Percentiles rank a stretch among this genome's conserved stretches.
Evolutionary conservation across 176 grass and related monocot species (phyloP).

Genomic region (Secale cereale): DNA sequence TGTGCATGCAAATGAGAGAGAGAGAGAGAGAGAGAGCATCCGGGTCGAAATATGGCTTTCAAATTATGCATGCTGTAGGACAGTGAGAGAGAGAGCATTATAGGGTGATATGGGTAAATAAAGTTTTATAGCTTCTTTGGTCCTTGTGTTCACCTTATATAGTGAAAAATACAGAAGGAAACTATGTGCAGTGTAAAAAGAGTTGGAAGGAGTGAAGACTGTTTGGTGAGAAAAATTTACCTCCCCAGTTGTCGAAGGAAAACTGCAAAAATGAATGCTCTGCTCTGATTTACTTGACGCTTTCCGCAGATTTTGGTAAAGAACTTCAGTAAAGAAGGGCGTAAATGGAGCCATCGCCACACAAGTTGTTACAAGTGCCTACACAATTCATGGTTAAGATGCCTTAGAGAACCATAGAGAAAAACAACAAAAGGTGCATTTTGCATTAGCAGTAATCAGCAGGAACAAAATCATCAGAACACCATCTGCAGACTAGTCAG

Average conservation of each 20-base stretch:
- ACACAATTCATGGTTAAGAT: constrained; percentile 28
- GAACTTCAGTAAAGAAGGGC: constrained; percentile 96
- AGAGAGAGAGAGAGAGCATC: too few relatives aligned
- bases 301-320: constrained; percentile 96
- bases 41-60: too few relatives aligned
- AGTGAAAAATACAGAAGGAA: background rate
- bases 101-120: background rate
- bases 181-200: background rate
- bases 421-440: constrained; percentile 20
- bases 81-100: too few relatives aligned
- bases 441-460: background rate
- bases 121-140: background rate
- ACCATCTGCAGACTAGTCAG: background rate
- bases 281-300: constrained; percentile 66
- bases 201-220: background rate
- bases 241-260: constrained; percentile 82
- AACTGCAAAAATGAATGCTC: constrained; percentile 92
- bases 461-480: constrained; percentile 10
- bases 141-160: background rate
- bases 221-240: constrained; percentile 35
- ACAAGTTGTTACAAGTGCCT: constrained; percentile 94
- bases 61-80: too few relatives aligned
- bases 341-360: constrained; percentile 96
- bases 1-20: too few relatives aligned
- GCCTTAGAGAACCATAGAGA: background rate